A percentile compares a stretch with the other conserved stretches of the same genome.
These are phyloP conservation scores for Fusarium sp. DNA, from an alignment of 2,329 filamentous ascomycete genomes.

Conservation along the genomic window DNA sequence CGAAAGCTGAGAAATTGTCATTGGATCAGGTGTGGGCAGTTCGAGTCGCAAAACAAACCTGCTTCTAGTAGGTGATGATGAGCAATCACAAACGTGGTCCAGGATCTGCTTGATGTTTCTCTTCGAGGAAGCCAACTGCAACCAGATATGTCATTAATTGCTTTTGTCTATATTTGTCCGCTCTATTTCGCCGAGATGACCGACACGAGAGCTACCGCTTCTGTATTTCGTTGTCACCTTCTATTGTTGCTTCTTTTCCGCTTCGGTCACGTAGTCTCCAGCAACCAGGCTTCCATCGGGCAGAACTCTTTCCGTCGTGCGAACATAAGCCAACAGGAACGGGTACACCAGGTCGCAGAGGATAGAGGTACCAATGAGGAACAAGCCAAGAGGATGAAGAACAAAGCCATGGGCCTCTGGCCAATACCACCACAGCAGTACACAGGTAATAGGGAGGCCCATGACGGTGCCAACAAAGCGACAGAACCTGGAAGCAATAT, in stretches of 20 bases:
- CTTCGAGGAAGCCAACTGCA: constrained; percentile 1
- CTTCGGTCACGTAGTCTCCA: constrained; percentile 23
- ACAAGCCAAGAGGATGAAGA: constrained; percentile 58
- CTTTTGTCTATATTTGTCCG: constrained; percentile 8
- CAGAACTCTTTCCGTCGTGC: constrained; percentile 56
- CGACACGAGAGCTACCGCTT: constrained; percentile 1
- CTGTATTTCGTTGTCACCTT: neutral
- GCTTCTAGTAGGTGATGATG: neutral
- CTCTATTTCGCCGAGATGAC: neutral
- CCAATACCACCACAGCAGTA: constrained; percentile 65
- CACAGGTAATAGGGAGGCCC: constrained; percentile 58
- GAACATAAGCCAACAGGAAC: constrained; percentile 58
- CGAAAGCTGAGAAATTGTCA: neutral
- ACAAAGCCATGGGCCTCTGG: constrained; percentile 66
- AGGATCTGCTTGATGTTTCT: neutral
- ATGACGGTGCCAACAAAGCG: constrained; percentile 60
- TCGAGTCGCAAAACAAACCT: neutral
- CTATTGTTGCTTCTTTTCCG: constrained; percentile 44
- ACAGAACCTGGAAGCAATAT: constrained; percentile 56
- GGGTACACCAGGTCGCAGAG: constrained; percentile 63
- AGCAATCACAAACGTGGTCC: neutral
- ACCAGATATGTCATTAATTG: constrained; percentile 12
- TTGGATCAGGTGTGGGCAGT: neutral
- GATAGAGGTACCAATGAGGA: constrained; percentile 58
- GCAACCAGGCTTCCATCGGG: constrained; percentile 56